A percentile compares a stretch with the other conserved stretches of the same genome.
Evolutionary conservation across 805 yeast genomes (phyloP).

Genomic region (Ogataea neopini): DNA sequence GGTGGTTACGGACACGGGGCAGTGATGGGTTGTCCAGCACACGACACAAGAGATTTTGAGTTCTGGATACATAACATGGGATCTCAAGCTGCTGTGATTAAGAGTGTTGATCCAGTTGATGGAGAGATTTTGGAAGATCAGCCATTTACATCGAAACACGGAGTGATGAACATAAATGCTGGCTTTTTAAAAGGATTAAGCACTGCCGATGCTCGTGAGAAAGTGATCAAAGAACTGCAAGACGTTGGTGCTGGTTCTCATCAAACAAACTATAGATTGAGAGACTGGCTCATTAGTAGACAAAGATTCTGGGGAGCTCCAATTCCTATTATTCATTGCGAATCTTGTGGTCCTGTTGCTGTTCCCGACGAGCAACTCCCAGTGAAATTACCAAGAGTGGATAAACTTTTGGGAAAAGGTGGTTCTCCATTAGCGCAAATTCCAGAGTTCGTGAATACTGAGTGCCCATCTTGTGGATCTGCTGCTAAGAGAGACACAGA

Average conservation of each 20-base stretch:
- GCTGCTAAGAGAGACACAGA: slow-evolving; percentile 88
- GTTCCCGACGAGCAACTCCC: slow-evolving; percentile 90
- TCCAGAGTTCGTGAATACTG: slow-evolving; percentile 66
- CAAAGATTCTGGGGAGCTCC: slow-evolving; percentile 99
- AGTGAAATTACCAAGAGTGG: slow-evolving; percentile 67
- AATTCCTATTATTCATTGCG: slow-evolving; percentile 91
- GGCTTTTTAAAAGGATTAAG: slow-evolving; percentile 54
- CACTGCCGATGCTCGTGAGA: slow-evolving; percentile 49
- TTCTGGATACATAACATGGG: slow-evolving; percentile 76
- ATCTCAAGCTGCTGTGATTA: slow-evolving; percentile 35
- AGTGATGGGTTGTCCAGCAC: slow-evolving; percentile 98
- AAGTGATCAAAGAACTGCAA: slow-evolving; percentile 34
- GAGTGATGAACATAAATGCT: slow-evolving; percentile 49
- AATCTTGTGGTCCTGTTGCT: slow-evolving; percentile 82
- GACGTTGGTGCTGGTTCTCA: slow-evolving; percentile 42
- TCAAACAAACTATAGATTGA: slow-evolving; percentile 58
- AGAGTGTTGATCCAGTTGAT: slow-evolving; percentile 47
- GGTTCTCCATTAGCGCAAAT: slow-evolving; percentile 71
- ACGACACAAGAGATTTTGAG: slow-evolving; percentile 78
- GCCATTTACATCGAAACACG: slow-evolving; percentile 44
- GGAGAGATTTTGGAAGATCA: slow-evolving; percentile 16
- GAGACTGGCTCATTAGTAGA: slow-evolving; percentile 95
- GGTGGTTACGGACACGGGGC: slow-evolving; percentile 87
- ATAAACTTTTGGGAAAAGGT: slow-evolving; percentile 43
- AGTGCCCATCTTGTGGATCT: slow-evolving; percentile 79